These are phyloP conservation scores for Lophiostoma macrostomum DNA, from an alignment of 495 filamentous ascomycete genomes.

Conservation along the genomic window DNA sequence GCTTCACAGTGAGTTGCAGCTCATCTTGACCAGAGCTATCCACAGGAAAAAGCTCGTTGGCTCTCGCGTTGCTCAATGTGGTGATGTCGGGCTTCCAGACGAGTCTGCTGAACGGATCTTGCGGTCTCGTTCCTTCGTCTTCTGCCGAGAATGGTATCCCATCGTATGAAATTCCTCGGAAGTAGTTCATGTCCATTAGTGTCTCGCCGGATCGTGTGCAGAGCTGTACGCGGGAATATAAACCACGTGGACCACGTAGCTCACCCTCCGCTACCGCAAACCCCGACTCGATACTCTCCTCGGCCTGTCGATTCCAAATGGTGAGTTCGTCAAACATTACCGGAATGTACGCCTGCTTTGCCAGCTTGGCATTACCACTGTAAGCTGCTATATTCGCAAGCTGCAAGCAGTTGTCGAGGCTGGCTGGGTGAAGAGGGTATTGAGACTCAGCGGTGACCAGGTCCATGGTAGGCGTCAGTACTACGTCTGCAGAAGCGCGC, in stretches of 20 bases:
- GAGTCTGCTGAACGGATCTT: slow-evolving; percentile 23
- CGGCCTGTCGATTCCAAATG: not conserved
- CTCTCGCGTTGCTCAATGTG: slow-evolving; percentile 9
- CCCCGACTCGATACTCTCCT: slow-evolving; percentile 2
- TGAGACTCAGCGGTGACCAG: slow-evolving; percentile 20
- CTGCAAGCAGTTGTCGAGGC: slow-evolving; percentile 32
- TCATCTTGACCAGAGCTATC: not conserved
- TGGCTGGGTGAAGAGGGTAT: slow-evolving; percentile 36
- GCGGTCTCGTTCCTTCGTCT: not conserved
- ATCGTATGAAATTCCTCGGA: slow-evolving; percentile 18
- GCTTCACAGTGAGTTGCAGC: not conserved
- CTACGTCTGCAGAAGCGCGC: slow-evolving; percentile 15
- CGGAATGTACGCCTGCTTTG: slow-evolving; percentile 17
- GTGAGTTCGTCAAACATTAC: slow-evolving; percentile 7
- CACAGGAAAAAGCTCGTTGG: slow-evolving; percentile 7
- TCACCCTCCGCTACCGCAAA: slow-evolving; percentile 20
- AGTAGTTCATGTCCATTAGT: slow-evolving; percentile 17
- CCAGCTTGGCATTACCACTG: slow-evolving; percentile 8
- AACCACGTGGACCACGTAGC: slow-evolving; percentile 19
- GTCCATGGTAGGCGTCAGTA: not conserved
- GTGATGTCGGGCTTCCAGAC: slow-evolving; percentile 33
- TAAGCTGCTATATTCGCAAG: slow-evolving; percentile 27
- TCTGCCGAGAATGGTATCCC: not conserved
- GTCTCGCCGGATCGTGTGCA: slow-evolving; percentile 10
- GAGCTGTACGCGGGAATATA: slow-evolving; percentile 22